Evolutionary conservation across 2,329 filamentous ascomycete species (phyloP).

Genomic region (Fusarium stilboides): DNA sequence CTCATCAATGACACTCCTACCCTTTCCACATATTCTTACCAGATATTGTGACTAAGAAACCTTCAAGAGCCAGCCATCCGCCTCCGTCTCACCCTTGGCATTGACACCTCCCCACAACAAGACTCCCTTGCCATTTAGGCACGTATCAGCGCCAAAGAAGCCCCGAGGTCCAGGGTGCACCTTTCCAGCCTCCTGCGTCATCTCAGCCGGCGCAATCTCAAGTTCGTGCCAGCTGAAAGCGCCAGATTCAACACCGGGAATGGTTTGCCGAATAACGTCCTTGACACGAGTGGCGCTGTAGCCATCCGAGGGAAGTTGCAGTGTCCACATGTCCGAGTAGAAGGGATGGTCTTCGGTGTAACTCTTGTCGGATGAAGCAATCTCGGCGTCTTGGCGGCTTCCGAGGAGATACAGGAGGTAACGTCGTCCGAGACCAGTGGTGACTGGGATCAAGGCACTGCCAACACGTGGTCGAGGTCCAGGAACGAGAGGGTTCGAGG

Average conservation of each 20-base stretch:
- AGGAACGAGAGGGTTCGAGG: slow-evolving; percentile 29
- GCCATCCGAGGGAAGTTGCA: slow-evolving; percentile 30
- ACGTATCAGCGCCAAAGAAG: slow-evolving; percentile 39
- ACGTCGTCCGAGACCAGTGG: slow-evolving; percentile 32
- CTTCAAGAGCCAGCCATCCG: slow-evolving; percentile 43
- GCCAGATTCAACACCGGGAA: slow-evolving; percentile 33
- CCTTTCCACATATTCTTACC: not conserved
- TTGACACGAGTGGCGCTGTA: slow-evolving; percentile 34
- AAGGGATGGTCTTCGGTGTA: slow-evolving; percentile 31
- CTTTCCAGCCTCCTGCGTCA: slow-evolving; percentile 37
- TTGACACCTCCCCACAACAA: slow-evolving; percentile 44
- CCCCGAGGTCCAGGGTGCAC: slow-evolving; percentile 42
- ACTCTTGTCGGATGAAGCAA: slow-evolving; percentile 9
- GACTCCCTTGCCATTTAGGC: slow-evolving; percentile 28
- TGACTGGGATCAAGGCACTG: slow-evolving; percentile 25
- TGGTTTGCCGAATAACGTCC: slow-evolving; percentile 25
- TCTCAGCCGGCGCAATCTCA: slow-evolving; percentile 37
- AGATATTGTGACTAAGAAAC: slow-evolving; percentile 6
- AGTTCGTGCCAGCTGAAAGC: slow-evolving; percentile 42
- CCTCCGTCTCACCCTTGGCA: slow-evolving; percentile 42
- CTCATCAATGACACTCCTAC: too few species aligned
- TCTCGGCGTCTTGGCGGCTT: slow-evolving; percentile 29
- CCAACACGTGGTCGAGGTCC: slow-evolving; percentile 42
- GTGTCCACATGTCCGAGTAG: slow-evolving; percentile 44
- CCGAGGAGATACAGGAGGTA: slow-evolving; percentile 42